A percentile compares a stretch with the other conserved stretches of the same genome.
Conservation (phyloP, 768 basidiomycete genomes). For the Termitomyces sp. region DNA sequence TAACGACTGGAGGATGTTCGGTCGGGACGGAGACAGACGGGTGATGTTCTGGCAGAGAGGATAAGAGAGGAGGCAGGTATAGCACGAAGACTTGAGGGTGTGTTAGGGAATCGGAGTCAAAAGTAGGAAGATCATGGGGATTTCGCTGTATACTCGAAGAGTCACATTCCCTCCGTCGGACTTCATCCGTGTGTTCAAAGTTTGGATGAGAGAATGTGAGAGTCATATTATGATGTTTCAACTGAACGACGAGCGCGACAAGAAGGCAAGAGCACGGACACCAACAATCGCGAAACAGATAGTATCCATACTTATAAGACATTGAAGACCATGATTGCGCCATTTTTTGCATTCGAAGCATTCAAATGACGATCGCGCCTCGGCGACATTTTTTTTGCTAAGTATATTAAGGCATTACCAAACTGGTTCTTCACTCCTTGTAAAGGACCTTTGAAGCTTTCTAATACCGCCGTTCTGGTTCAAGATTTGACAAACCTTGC, state of each 20-base stretch:
- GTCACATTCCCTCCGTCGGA: not conserved
- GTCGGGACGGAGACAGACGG: conserved; percentile 20
- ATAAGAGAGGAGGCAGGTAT: conserved; percentile 83
- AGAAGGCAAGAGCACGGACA: not conserved
- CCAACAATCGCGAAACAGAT: not conserved
- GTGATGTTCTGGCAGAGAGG: conserved; percentile 55
- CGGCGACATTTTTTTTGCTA: not conserved
- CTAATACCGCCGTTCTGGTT: too few relatives aligned
- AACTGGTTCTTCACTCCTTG: too few relatives aligned
- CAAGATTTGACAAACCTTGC: too few relatives aligned
- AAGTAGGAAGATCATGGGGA: conserved; percentile 53
- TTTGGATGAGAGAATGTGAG: conserved; percentile 24
- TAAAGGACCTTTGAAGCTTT: too few relatives aligned
- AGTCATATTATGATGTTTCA: too few relatives aligned
- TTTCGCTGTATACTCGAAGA: conserved; percentile 25
- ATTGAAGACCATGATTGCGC: conserved; percentile 11
- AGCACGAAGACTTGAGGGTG: conserved; percentile 48
- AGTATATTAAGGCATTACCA: not conserved
- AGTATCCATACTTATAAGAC: not conserved
- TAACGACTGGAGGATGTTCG: conserved; percentile 43
- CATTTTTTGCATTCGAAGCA: conserved; percentile 9
- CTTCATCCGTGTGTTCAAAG: conserved; percentile 20
- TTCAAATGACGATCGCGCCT: conserved; percentile 9
- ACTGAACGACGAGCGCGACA: not conserved
- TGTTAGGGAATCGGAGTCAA: conserved; percentile 31